Base-by-base conservation (phyloP, 371 early-diverging fungal genomes). In the Fennellomyces sp. region DNA sequence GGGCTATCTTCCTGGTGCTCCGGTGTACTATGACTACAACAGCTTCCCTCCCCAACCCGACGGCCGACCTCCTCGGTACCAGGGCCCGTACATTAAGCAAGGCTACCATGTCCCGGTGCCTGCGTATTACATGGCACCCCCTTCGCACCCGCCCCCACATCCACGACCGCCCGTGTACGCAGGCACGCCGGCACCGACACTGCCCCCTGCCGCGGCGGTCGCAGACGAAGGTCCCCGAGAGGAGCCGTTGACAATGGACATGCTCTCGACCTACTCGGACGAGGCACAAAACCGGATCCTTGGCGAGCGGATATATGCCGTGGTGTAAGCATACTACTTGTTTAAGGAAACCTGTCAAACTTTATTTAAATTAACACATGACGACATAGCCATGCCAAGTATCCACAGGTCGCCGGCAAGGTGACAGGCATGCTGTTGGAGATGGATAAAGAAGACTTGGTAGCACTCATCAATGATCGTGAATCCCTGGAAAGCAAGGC, bases 391-490 rank as follows among this genome's bases (percentile, higher is more conserved):
- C 56, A 69, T 52, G 53, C 63, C 30, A 74, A 73, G 55, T 86
- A 92, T 70, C 88, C 88, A 52, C 78, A 83, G 42, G 71, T 81
- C 36, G 95, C 97, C 58, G 94, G 95, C 60, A 97, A 98, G 88
- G 91, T 98, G 62, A 98, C 99, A 8, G 97, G 97, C 49, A 97
- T 97, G 97, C 78, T 98, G 49, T 77, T 98, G 52, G 99, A 98
- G 81, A 94, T 96, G 95, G 96, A 96, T 66, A 91, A 92, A 71
- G 75, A 86, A 53, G 94, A 94, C 73, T 76, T 97, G 42, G 71
- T 97, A 42, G 85, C 90, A 68, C 70, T 98, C 55, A 68, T 97
- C 49, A 95, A 95, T 75, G 76, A 85, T 67, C 78, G 79, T 52
- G 85, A 78, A 26, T 84, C 87, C 26, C 79, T 92, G 66, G 72